These are phyloP conservation scores for Epichloe amarillans DNA, from an alignment of 2,329 filamentous ascomycete species.

Conservation along the genomic window DNA sequence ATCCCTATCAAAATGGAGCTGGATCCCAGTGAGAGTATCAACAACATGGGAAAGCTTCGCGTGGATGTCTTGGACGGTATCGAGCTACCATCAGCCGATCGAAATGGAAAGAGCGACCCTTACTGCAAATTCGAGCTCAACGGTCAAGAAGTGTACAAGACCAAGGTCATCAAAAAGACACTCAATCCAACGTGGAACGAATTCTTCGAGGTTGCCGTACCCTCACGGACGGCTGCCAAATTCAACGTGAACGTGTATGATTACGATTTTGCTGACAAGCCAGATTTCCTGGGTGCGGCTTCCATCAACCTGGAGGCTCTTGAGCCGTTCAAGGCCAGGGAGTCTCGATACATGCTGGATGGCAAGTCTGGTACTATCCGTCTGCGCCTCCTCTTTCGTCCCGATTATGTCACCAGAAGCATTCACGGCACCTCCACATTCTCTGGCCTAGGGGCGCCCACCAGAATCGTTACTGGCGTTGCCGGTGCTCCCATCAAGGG, in stretches of 20 bases:
- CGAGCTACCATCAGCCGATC: slow-evolving; percentile 83
- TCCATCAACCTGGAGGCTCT: slow-evolving; percentile 64
- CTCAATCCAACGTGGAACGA: slow-evolving; percentile 93
- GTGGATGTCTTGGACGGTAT: slow-evolving; percentile 83
- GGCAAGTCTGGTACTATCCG: slow-evolving; percentile 80
- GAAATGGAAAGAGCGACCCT: slow-evolving; percentile 93
- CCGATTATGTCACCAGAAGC: slow-evolving; percentile 75
- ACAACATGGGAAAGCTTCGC: slow-evolving; percentile 91
- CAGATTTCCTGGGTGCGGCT: slow-evolving; percentile 73
- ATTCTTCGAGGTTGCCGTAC: slow-evolving; percentile 72
- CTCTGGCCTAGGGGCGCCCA: slow-evolving; percentile 73
- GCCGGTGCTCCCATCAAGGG: slow-evolving; percentile 90
- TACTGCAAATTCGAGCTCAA: slow-evolving; percentile 93
- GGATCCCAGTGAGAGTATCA: slow-evolving; percentile 91
- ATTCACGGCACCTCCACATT: slow-evolving; percentile 89
- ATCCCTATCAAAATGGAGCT: slow-evolving; percentile 89
- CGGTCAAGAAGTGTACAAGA: slow-evolving; percentile 84
- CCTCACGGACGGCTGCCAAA: slow-evolving; percentile 72
- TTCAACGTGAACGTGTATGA: slow-evolving; percentile 80
- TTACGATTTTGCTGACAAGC: slow-evolving; percentile 93
- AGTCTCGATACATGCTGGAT: slow-evolving; percentile 62
- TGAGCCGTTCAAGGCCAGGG: slow-evolving; percentile 73
- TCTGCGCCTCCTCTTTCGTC: slow-evolving; percentile 80
- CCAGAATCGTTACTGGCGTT: slow-evolving; percentile 71
- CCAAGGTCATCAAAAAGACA: slow-evolving; percentile 93